A percentile compares a stretch with the other conserved stretches of the same genome.
These are phyloP conservation scores for Gastrodia elata DNA, from an alignment of 106 monocot genomes.

Conservation along the genomic window DNA sequence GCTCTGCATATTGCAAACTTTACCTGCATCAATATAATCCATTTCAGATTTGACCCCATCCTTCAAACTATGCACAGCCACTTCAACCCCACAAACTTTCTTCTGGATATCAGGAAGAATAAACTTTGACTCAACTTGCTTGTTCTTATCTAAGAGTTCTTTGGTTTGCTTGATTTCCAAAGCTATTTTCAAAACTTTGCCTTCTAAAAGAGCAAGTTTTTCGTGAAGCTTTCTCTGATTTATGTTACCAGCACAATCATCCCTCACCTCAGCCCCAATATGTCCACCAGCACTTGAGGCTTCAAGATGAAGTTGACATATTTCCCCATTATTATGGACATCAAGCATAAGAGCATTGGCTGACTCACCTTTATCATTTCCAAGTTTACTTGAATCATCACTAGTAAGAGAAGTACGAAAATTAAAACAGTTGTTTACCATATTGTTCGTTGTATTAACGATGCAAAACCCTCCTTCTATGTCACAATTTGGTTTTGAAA, in stretches of 20 bases:
- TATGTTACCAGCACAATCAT: conserved; percentile 9
- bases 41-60: conserved; percentile 26
- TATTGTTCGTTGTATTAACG: neutral
- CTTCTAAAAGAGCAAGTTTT: conserved; percentile 82
- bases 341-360: neutral
- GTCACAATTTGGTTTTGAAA: neutral
- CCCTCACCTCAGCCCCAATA: conserved; percentile 12
- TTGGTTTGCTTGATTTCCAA: conserved; percentile 86
- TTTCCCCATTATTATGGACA: neutral
- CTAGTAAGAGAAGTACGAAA: no score
- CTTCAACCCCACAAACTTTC: conserved; percentile 78
- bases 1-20: conserved; percentile 14
- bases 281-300: conserved; percentile 38
- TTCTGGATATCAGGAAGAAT: conserved; percentile 84
- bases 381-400: neutral
- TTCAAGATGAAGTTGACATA: conserved; percentile 4
- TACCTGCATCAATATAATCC: conserved; percentile 4
- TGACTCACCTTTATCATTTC: neutral
- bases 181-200: conserved; percentile 86
- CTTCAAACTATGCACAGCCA: conserved; percentile 52
- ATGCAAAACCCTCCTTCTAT: neutral
- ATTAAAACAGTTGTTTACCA: conserved; percentile 11
- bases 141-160: conserved; percentile 76
- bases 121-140: conserved; percentile 58
- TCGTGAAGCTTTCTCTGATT: conserved; percentile 73